A percentile compares a stretch with the other conserved stretches of the same genome.
phyloP scores from a whole-genome alignment of 2,329 filamentous ascomycete genomes.

The Helicocarpus griseus region DNA sequence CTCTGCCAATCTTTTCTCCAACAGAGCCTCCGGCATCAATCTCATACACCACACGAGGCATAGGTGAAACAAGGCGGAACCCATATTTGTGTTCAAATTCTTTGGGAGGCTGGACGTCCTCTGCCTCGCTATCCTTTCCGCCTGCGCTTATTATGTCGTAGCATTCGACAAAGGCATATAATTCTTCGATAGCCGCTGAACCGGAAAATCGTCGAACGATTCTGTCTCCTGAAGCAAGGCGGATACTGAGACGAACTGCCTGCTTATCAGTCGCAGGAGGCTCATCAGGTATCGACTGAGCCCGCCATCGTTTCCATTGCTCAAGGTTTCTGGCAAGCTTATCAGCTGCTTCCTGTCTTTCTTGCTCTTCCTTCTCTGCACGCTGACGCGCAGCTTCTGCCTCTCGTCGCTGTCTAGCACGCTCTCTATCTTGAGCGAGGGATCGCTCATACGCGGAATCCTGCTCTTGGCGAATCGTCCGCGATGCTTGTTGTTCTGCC shows the following conservation, averaged over 20 bases:
- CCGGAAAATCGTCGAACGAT: constrained; percentile 68
- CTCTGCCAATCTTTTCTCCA: constrained; percentile 64
- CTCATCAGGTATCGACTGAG: constrained; percentile 56
- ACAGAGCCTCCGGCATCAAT: constrained; percentile 57
- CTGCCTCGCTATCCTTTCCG: constrained; percentile 15
- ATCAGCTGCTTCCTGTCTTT: constrained; percentile 53
- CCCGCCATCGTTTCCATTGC: constrained; percentile 77
- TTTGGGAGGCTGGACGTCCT: constrained; percentile 38
- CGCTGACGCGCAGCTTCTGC: constrained; percentile 57
- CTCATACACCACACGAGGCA: constrained; percentile 75
- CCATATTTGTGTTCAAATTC: constrained; percentile 70
- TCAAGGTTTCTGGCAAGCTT: constrained; percentile 44
- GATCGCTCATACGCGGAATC: constrained; percentile 91
- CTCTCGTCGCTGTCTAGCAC: constrained; percentile 65
- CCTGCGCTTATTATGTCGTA: constrained; percentile 53
- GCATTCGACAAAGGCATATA: constrained; percentile 96
- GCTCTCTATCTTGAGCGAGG: constrained; percentile 76
- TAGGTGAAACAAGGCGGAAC: constrained; percentile 76
- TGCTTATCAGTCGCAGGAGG: constrained; percentile 56
- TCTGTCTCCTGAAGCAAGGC: constrained; percentile 57
- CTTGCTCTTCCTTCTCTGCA: constrained; percentile 57
- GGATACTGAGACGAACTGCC: constrained; percentile 59
- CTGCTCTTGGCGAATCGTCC: constrained; percentile 75
- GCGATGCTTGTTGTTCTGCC: constrained; percentile 68
- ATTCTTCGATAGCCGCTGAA: constrained; percentile 67